Conservation (phyloP, 495 filamentous ascomycete genomes). For the Pseudotulostoma volvatum region DNA sequence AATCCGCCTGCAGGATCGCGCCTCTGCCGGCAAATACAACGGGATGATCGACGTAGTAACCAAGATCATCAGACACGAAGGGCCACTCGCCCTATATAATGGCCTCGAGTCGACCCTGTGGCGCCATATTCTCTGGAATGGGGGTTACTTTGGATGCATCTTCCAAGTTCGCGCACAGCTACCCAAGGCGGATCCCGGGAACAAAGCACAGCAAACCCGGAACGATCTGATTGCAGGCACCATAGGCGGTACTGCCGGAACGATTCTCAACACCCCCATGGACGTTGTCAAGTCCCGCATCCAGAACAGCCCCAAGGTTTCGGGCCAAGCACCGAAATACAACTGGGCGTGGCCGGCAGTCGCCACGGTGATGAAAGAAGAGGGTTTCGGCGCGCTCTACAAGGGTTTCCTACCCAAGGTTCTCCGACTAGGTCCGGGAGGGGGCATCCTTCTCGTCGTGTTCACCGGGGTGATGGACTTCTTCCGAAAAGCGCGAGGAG, state of each 20-base stretch:
- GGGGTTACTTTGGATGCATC: slow-evolving; percentile 96
- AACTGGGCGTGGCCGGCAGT: slow-evolving; percentile 92
- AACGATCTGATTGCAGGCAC: slow-evolving; percentile 82
- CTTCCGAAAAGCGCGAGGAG: slow-evolving; percentile 42
- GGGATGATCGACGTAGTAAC: slow-evolving; percentile 80
- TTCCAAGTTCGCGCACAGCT: slow-evolving; percentile 80
- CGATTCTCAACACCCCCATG: slow-evolving; percentile 88
- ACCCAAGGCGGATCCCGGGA: slow-evolving; percentile 48
- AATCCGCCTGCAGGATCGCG: slow-evolving; percentile 90
- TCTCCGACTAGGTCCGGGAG: slow-evolving; percentile 69
- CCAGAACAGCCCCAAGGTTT: slow-evolving; percentile 73
- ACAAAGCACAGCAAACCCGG: slow-evolving; percentile 61
- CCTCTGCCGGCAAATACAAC: slow-evolving; percentile 84
- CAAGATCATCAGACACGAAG: slow-evolving; percentile 75
- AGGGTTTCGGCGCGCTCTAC: slow-evolving; percentile 83
- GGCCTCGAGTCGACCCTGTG: slow-evolving; percentile 91
- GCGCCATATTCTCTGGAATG: slow-evolving; percentile 95
- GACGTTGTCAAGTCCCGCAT: slow-evolving; percentile 97
- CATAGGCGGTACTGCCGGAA: slow-evolving; percentile 81
- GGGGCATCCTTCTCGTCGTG: slow-evolving; percentile 82
- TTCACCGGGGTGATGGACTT: slow-evolving; percentile 92
- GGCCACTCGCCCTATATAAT: slow-evolving; percentile 81
- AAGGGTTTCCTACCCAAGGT: slow-evolving; percentile 98
- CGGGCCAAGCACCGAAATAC: slow-evolving; percentile 75
- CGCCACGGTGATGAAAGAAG: slow-evolving; percentile 75